phyloP scores from a whole-genome alignment of 2,329 filamentous ascomycete genomes.

The Colletotrichum cordylinicola region DNA sequence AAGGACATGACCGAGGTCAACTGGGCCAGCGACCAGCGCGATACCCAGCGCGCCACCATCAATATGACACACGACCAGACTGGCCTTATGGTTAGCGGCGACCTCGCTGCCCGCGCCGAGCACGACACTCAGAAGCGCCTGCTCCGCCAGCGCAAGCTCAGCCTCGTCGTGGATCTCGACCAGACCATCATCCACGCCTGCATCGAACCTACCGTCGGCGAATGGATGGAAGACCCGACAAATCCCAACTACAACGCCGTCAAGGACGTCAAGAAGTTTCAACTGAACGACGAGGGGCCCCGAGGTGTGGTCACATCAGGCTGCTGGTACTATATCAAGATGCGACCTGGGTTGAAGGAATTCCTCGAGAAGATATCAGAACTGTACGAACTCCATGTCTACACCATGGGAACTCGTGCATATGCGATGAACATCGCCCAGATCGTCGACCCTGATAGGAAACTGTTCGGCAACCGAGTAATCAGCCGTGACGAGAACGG shows the following conservation, averaged over 20 bases:
- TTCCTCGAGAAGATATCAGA: conserved; percentile 81
- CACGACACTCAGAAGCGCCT: conserved; percentile 86
- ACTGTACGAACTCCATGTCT: conserved; percentile 94
- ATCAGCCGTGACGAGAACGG: conserved; percentile 97
- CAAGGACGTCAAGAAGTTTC: conserved; percentile 86
- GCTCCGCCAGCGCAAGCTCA: conserved; percentile 81
- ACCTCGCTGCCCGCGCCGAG: conserved; percentile 82
- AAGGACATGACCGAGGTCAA: conserved; percentile 93
- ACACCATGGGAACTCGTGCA: conserved; percentile 98
- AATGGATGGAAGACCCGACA: conserved; percentile 88
- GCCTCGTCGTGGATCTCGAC: conserved; percentile 94
- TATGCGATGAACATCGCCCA: conserved; percentile 92
- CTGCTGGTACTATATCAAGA: conserved; percentile 99
- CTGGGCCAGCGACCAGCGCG: conserved; percentile 80
- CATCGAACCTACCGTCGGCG: conserved; percentile 93
- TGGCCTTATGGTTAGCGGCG: conserved; percentile 81
- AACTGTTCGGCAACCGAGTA: conserved; percentile 91
- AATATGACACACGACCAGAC: conserved; percentile 95
- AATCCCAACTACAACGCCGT: conserved; percentile 93
- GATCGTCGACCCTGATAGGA: conserved; percentile 89
- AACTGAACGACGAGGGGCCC: conserved; percentile 85
- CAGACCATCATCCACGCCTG: conserved; percentile 99
- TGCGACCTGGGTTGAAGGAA: conserved; percentile 82
- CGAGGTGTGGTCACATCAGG: conserved; percentile 66
- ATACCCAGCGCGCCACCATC: conserved; percentile 87